These are phyloP conservation scores for Exserohilum turcica DNA, from an alignment of 2,329 filamentous ascomycete genomes.

Conservation along the genomic window DNA sequence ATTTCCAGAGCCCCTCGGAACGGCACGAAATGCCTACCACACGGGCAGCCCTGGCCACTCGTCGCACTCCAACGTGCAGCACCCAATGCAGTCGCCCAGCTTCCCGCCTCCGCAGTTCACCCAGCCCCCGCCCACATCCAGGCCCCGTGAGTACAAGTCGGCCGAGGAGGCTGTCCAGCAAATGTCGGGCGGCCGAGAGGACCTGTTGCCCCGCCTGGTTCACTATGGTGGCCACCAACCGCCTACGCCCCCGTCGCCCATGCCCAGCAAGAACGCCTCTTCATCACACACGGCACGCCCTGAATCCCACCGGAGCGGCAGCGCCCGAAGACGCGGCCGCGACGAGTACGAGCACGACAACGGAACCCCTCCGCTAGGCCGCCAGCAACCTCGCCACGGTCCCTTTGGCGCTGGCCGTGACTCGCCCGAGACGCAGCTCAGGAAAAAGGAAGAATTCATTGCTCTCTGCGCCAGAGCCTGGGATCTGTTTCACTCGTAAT, in stretches of 20 bases:
- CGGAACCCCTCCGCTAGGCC: slow-evolving; percentile 80
- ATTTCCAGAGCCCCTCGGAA: slow-evolving; percentile 76
- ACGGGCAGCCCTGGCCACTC: slow-evolving; percentile 69
- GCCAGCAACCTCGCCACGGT: slow-evolving; percentile 57
- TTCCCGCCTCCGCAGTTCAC: slow-evolving; percentile 63
- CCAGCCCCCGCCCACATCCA: slow-evolving; percentile 58
- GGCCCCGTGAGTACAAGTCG: slow-evolving; percentile 87
- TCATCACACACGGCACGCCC: slow-evolving; percentile 36
- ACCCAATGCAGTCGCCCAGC: slow-evolving; percentile 76
- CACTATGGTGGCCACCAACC: slow-evolving; percentile 95
- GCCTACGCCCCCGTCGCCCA: slow-evolving; percentile 84
- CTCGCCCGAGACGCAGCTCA: slow-evolving; percentile 78
- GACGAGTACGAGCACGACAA: slow-evolving; percentile 92
- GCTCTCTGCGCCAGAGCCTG: slow-evolving; percentile 85
- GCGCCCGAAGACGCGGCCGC: slow-evolving; percentile 74
- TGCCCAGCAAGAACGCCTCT: slow-evolving; percentile 54
- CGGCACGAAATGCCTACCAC: slow-evolving; percentile 56
- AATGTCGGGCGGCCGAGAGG: slow-evolving; percentile 86
- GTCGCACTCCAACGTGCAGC: slow-evolving; percentile 67
- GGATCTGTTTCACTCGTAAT: slow-evolving; percentile 92
- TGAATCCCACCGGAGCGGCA: slow-evolving; percentile 58
- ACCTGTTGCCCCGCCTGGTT: slow-evolving; percentile 88
- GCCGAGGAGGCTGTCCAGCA: slow-evolving; percentile 95
- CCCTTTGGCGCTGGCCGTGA: slow-evolving; percentile 83
- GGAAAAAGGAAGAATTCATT: slow-evolving; percentile 93